phyloP scores from a whole-genome alignment of 805 yeast species.

The Saitoella complicata region DNA sequence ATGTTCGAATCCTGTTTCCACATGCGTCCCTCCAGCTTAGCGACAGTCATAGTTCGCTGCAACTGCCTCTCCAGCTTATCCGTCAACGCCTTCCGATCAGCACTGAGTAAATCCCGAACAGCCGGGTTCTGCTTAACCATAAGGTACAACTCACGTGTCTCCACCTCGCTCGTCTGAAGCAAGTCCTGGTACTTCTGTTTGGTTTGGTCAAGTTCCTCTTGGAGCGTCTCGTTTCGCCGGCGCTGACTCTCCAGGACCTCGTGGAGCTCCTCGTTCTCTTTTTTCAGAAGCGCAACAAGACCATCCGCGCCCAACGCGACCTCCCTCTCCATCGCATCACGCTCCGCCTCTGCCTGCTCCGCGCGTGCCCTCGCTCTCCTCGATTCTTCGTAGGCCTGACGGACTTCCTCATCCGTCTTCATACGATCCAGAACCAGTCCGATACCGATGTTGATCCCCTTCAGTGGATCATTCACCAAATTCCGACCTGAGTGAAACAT shows the following conservation, averaged over 20 bases:
- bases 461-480: too few relatives aligned
- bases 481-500: constrained; percentile 16
- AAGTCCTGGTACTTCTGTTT: constrained; percentile 26
- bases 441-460: constrained; percentile 33
- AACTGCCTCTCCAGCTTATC: constrained; percentile 7
- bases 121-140: constrained; percentile 31
- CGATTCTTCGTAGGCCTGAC: constrained; percentile 46
- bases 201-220: constrained; percentile 44
- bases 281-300: constrained; percentile 40
- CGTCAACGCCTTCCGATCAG: constrained; percentile 6
- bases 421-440: constrained; percentile 49
- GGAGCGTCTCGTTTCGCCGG: constrained; percentile 43
- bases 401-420: constrained; percentile 74
- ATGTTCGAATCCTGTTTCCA: neutral
- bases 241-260: constrained; percentile 42
- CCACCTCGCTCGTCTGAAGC: constrained; percentile 32
- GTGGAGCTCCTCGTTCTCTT: constrained; percentile 49
- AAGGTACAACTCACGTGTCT: constrained; percentile 43
- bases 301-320: constrained; percentile 66
- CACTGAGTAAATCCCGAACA: constrained; percentile 11
- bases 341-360: constrained; percentile 41
- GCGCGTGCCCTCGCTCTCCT: constrained; percentile 36
- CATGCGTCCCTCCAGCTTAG: neutral
- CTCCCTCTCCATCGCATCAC: constrained; percentile 47
- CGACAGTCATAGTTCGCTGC: too few relatives aligned